phyloP scores from a whole-genome alignment of 2,329 filamentous ascomycete genomes.

The Aspergillus japonicus region DNA sequence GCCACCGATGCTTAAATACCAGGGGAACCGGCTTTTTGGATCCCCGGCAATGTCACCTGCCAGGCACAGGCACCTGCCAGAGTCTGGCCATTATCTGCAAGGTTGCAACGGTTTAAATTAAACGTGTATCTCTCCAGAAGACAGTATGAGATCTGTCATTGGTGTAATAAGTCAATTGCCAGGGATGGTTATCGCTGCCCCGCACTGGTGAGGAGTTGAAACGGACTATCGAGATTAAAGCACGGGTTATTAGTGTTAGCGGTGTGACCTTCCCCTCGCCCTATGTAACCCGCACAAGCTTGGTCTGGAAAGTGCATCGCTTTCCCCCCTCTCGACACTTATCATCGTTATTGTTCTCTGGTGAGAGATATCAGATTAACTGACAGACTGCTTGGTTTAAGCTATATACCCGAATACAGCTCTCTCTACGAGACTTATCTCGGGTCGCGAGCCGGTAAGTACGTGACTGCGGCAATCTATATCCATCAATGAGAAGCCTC shows the following conservation, averaged over 20 bases:
- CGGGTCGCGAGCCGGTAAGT: no score
- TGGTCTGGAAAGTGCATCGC: background rate
- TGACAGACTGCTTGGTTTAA: no score
- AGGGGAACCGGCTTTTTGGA: background rate
- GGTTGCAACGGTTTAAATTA: background rate
- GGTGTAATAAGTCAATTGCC: background rate
- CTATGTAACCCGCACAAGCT: background rate
- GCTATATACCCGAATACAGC: no score
- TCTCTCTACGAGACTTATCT: no score
- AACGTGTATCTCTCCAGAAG: background rate
- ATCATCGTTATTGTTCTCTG: no score
- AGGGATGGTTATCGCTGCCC: background rate
- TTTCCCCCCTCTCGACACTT: no score
- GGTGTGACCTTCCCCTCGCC: conserved; percentile 3
- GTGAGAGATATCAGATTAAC: no score
- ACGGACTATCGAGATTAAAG: background rate
- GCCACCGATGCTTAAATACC: background rate
- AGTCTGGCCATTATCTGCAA: background rate
- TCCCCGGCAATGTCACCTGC: background rate
- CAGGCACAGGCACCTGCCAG: background rate
- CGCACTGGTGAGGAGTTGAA: background rate
- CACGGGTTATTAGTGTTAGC: background rate
- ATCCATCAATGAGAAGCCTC: no score
- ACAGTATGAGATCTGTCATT: background rate
- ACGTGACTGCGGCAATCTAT: no score